Evolutionary conservation across 345 rosid genomes (phyloP).

Genomic region (Mangifera indica): DNA sequence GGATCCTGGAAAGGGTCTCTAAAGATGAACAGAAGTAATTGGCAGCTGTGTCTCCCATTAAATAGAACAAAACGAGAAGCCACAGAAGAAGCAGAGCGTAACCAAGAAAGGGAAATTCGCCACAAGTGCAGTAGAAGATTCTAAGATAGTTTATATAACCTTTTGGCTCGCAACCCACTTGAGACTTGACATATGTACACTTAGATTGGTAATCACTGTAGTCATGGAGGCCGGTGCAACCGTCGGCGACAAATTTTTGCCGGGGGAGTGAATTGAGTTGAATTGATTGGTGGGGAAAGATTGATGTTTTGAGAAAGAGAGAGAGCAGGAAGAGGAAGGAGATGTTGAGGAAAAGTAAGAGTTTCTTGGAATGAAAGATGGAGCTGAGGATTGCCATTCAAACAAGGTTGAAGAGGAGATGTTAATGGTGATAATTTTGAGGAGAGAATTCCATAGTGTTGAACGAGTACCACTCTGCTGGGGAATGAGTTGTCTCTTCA

Average conservation of each 20-base stretch:
- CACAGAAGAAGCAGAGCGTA: conserved; percentile 52
- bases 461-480: conserved; percentile 10
- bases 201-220: conserved; percentile 43
- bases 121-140: conserved; percentile 70
- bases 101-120: conserved; percentile 47
- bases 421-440: conserved; percentile 14
- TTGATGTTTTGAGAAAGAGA: conserved; percentile 27
- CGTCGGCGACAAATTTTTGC: conserved; percentile 12
- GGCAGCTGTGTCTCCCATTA: conserved; percentile 82
- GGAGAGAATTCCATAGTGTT: conserved; percentile 22
- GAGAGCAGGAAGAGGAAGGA: conserved; percentile 48
- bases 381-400: conserved; percentile 40
- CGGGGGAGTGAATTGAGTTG: conserved; percentile 16
- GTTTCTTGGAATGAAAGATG: conserved; percentile 26
- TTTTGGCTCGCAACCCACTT: conserved; percentile 56
- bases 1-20: conserved; percentile 65
- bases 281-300: conserved; percentile 22
- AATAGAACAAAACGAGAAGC: conserved; percentile 71
- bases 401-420: conserved; percentile 19
- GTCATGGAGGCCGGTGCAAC: conserved; percentile 44
- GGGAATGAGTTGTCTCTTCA: conserved; percentile 8
- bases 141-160: conserved; percentile 84
- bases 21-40: conserved; percentile 76
- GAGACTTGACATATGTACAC: conserved; percentile 62
- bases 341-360: conserved; percentile 48